phyloP scores from a whole-genome alignment of 177 flowering plant genomes.

The Vitis hybrid region DNA sequence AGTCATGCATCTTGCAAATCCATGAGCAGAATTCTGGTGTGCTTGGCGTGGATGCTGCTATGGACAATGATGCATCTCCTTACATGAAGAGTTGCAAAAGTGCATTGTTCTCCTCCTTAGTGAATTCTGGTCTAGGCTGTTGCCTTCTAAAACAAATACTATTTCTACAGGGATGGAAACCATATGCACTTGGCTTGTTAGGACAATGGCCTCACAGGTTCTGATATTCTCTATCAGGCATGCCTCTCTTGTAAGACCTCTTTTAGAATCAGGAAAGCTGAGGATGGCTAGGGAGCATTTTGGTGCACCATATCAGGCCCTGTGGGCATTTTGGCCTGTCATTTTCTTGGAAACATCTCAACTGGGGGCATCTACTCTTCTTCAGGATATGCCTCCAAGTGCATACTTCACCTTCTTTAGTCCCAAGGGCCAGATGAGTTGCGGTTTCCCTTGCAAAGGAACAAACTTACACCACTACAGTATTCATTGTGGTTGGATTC shows the following conservation, averaged over 20 bases:
- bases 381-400: slow-evolving; percentile 85
- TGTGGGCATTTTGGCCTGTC: slow-evolving; percentile 87
- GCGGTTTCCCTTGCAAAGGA: slow-evolving; percentile 86
- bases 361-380: slow-evolving; percentile 74
- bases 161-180: slow-evolving; percentile 51
- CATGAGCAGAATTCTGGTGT: slow-evolving; percentile 82
- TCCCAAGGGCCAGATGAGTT: slow-evolving; percentile 87
- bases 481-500: slow-evolving; percentile 94
- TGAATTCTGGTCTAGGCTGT: slow-evolving; percentile 71
- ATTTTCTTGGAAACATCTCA: slow-evolving; percentile 91
- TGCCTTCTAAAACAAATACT: slow-evolving; percentile 55
- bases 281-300: slow-evolving; percentile 80
- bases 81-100: slow-evolving; percentile 94
- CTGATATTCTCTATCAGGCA: slow-evolving; percentile 80
- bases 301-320: slow-evolving; percentile 91
- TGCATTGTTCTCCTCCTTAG: slow-evolving; percentile 71
- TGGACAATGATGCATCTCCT: slow-evolving; percentile 82
- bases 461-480: slow-evolving; percentile 76
- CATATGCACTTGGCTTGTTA: slow-evolving; percentile 73
- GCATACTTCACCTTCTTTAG: slow-evolving; percentile 89
- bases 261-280: slow-evolving; percentile 85
- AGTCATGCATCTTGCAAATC: slow-evolving; percentile 82
- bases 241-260: slow-evolving; percentile 90
- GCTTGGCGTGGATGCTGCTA: slow-evolving; percentile 69
- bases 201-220: slow-evolving; percentile 81